phyloP scores from a whole-genome alignment of 176 grass and related monocot genomes.

The Ensete ventricosum region DNA sequence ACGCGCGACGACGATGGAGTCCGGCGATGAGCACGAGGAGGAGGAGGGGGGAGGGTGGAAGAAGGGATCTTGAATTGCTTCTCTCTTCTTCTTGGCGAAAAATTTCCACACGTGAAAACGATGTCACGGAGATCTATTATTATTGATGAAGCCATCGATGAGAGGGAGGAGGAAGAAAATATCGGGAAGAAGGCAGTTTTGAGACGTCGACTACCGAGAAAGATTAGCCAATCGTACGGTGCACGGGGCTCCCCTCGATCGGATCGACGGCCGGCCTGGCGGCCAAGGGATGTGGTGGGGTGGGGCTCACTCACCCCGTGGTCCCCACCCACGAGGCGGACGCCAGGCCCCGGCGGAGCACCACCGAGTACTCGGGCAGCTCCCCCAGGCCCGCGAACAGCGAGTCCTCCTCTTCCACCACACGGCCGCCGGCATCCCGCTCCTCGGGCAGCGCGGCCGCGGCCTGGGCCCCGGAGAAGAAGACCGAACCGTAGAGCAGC shows the following conservation, averaged over 20 bases:
- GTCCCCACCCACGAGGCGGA: conserved; percentile 13
- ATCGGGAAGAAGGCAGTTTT: background rate
- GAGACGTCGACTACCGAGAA: background rate
- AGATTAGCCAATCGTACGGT: conserved; percentile 6
- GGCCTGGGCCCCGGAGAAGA: conserved; percentile 21
- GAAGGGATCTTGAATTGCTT: too few relatives aligned
- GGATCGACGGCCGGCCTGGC: too few relatives aligned
- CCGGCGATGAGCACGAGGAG: too few relatives aligned
- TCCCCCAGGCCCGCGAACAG: conserved; percentile 86
- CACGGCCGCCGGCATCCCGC: conserved; percentile 29
- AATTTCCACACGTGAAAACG: background rate
- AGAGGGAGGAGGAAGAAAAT: background rate
- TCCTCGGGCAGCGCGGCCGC: conserved; percentile 33
- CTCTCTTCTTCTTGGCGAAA: too few relatives aligned
- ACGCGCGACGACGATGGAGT: too few relatives aligned
- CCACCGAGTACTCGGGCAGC: conserved; percentile 84
- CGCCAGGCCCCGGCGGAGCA: conserved; percentile 45
- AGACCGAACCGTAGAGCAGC: conserved; percentile 21
- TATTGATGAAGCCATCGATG: background rate
- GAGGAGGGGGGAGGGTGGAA: too few relatives aligned
- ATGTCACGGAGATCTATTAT: background rate
- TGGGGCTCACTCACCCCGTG: background rate
- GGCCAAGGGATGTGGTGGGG: too few relatives aligned
- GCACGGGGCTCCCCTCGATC: background rate
- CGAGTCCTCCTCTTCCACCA: conserved; percentile 50